These are phyloP conservation scores for Linnemannia elongata DNA, from an alignment of 192 early-diverging fungal species.

Conservation along the genomic window DNA sequence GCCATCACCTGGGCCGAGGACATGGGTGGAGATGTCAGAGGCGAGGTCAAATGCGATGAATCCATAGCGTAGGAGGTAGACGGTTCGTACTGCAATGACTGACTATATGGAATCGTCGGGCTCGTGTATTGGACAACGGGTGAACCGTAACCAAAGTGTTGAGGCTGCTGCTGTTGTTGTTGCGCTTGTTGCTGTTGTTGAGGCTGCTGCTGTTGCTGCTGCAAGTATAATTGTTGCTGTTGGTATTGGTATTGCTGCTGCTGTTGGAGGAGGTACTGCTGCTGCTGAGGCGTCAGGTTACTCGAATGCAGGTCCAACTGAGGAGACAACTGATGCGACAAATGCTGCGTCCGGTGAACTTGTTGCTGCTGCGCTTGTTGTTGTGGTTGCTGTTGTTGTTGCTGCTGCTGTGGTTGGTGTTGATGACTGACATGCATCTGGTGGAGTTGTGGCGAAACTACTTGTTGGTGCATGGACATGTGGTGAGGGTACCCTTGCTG, in stretches of 20 bases:
- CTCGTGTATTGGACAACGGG: constrained; percentile 50
- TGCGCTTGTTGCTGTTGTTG: constrained; percentile 32
- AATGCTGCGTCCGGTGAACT: constrained; percentile 30
- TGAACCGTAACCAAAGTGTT: constrained; percentile 33
- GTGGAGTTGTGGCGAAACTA: constrained; percentile 35
- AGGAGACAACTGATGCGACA: constrained; percentile 40
- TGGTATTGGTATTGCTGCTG: constrained; percentile 34
- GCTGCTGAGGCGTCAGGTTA: constrained; percentile 35
- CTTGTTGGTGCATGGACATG: constrained; percentile 38
- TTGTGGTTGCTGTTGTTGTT: constrained; percentile 4
- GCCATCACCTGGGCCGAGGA: constrained; percentile 49
- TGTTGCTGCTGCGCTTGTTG: constrained; percentile 22
- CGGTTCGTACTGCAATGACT: constrained; percentile 44
- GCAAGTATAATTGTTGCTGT: constrained; percentile 35
- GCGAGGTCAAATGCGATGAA: constrained; percentile 41
- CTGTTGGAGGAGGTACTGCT: constrained; percentile 32
- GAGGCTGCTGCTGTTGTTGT: constrained; percentile 30
- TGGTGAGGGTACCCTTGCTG: constrained; percentile 44
- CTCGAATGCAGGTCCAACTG: constrained; percentile 39
- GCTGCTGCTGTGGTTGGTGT: constrained; percentile 27
- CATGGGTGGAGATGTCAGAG: constrained; percentile 48
- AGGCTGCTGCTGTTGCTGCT: constrained; percentile 42
- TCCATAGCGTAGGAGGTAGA: constrained; percentile 45
- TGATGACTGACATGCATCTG: constrained; percentile 24
- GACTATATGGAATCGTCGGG: constrained; percentile 45